Conservation (phyloP, 805 yeast species). For the Suhomyces prunicola region DNA sequence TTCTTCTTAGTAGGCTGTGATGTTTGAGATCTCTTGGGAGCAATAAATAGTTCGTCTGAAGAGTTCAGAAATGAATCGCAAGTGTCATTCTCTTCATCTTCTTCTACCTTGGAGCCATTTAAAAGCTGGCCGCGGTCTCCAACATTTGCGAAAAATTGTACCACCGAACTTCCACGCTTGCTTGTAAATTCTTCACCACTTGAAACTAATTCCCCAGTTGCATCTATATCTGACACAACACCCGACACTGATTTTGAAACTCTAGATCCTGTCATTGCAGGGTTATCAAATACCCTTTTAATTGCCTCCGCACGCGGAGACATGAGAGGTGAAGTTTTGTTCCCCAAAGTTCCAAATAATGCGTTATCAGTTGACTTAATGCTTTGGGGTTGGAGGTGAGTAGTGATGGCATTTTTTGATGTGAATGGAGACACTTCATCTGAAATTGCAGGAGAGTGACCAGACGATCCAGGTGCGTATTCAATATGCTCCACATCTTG, state of each 20-base stretch:
- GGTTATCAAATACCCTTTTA: constrained; percentile 41
- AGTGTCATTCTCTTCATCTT: constrained; percentile 5
- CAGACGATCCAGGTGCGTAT: background rate
- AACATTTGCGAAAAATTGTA: constrained; percentile 26
- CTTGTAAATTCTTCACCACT: constrained; percentile 3
- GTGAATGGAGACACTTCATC: background rate
- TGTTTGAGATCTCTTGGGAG: constrained; percentile 2
- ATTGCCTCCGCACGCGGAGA: constrained; percentile 41
- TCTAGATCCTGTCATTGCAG: constrained; percentile 32
- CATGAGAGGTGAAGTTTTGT: constrained; percentile 9
- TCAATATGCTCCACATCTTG: constrained; percentile 8
- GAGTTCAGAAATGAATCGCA: constrained; percentile 8
- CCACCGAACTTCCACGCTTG: constrained; percentile 8
- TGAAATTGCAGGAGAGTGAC: background rate
- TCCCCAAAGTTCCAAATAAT: background rate
- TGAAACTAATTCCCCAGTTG: constrained; percentile 5
- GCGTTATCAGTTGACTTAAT: background rate
- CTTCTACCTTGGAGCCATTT: constrained; percentile 2
- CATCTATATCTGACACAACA: constrained; percentile 10
- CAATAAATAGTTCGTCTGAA: constrained; percentile 7
- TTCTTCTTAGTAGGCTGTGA: background rate
- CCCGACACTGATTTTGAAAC: constrained; percentile 9
- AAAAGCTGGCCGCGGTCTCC: constrained; percentile 27
- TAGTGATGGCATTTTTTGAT: background rate
- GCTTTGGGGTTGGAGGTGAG: background rate